Conservation (phyloP, 805 yeast species). For the Teunomyces barrocoloradensis region DNA sequence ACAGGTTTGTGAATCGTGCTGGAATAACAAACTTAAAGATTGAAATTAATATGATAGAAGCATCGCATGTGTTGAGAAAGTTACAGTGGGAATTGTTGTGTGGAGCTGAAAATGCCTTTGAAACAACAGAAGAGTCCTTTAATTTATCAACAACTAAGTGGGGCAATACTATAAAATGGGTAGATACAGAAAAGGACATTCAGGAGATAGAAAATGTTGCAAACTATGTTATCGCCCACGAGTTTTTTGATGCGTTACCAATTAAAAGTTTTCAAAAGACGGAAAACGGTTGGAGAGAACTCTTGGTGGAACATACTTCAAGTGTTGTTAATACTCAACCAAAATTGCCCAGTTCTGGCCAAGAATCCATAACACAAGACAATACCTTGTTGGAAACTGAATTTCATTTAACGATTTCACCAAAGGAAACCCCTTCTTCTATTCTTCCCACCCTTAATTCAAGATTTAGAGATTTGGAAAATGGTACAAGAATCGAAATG, state of each 20-base stretch:
- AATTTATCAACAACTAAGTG: slow-evolving; percentile 43
- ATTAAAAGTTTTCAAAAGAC: slow-evolving; percentile 65
- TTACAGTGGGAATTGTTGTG: slow-evolving; percentile 56
- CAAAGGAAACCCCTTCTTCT: slow-evolving; percentile 62
- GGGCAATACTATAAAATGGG: slow-evolving; percentile 58
- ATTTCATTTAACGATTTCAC: slow-evolving; percentile 57
- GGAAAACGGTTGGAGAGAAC: slow-evolving; percentile 75
- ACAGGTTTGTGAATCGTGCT: slow-evolving; percentile 30
- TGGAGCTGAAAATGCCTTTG: slow-evolving; percentile 19
- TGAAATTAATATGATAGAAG: slow-evolving; percentile 62
- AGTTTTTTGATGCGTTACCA: slow-evolving; percentile 85
- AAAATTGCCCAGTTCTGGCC: slow-evolving; percentile 18
- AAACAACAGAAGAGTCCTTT: slow-evolving; percentile 29
- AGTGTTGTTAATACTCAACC: slow-evolving; percentile 35
- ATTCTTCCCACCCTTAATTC: slow-evolving; percentile 49
- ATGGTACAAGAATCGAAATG: slow-evolving; percentile 62
- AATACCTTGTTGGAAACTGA: slow-evolving; percentile 24
- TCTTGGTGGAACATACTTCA: slow-evolving; percentile 57
- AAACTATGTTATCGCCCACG: slow-evolving; percentile 76
- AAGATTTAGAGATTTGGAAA: slow-evolving; percentile 53
- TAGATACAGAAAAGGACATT: slow-evolving; percentile 54
- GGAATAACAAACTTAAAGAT: slow-evolving; percentile 18
- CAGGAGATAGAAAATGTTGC: slow-evolving; percentile 26
- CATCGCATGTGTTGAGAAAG: slow-evolving; percentile 59
- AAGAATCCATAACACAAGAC: slow-evolving; percentile 9